phyloP scores from a whole-genome alignment of 2,329 filamentous ascomycete species.

The Sordariomycetes sp. region DNA sequence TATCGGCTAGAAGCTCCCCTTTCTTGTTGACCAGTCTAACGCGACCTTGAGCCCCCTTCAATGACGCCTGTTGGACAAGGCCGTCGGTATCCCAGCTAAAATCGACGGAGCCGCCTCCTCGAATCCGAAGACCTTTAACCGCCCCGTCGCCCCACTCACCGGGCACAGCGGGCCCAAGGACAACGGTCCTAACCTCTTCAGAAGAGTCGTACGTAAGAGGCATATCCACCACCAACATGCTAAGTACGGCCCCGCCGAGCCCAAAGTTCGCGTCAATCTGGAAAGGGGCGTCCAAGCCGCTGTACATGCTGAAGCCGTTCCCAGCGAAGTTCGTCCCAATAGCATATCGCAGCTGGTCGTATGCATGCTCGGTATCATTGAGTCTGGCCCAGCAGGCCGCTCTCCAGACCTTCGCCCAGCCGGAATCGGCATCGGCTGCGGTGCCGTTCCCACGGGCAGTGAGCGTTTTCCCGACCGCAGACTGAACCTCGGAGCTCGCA shows the following conservation, averaged over 20 bases:
- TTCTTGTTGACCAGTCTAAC: constrained; percentile 10
- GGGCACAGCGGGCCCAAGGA: constrained; percentile 37
- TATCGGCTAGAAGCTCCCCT: constrained; percentile 4
- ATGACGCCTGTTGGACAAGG: constrained; percentile 15
- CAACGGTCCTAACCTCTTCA: constrained; percentile 19
- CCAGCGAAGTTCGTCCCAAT: constrained; percentile 36
- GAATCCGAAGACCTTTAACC: constrained; percentile 30
- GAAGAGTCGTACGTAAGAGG: constrained; percentile 15
- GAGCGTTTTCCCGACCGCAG: constrained; percentile 33
- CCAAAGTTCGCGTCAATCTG: constrained; percentile 52
- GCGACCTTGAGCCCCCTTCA: background rate
- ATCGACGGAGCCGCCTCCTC: constrained; percentile 29
- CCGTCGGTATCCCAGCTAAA: constrained; percentile 31
- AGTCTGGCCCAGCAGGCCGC: constrained; percentile 44
- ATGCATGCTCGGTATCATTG: constrained; percentile 36
- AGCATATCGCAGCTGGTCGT: constrained; percentile 35
- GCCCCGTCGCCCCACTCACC: constrained; percentile 28
- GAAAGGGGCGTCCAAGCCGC: constrained; percentile 32
- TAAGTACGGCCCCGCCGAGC: constrained; percentile 33
- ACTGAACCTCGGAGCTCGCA: constrained; percentile 11
- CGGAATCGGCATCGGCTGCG: constrained; percentile 36
- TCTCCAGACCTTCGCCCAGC: constrained; percentile 50
- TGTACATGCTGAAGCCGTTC: constrained; percentile 42
- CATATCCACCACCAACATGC: constrained; percentile 41
- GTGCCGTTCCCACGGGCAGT: constrained; percentile 33